Base-by-base conservation (phyloP, 129 eudicot species). In the Escallonia rubra region DNA sequence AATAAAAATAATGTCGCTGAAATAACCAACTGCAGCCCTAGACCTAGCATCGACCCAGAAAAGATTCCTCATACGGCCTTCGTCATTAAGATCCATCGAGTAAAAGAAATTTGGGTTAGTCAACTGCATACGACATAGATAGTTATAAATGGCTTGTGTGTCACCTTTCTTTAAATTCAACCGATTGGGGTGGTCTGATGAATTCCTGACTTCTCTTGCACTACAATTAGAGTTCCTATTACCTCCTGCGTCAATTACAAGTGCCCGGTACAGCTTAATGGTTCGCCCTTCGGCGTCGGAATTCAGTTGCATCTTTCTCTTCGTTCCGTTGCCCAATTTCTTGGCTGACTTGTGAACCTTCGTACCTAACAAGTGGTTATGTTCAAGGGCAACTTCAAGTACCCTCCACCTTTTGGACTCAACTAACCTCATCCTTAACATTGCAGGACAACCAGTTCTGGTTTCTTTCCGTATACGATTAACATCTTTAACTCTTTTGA, bases 371-470 rank as follows among this genome's bases (percentile, higher is more conserved):
- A 83, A 61, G 73, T 91, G 97, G 75, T 91, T 91, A 85, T 91
- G 97, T 13, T 91, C 94, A 2, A 87, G 87, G 46, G 78, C 43
- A 67, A 87, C 97, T 81, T 91, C 97, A 14, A 87, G 85, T 59
- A 91, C 66, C 60, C 97, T 85, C 96, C 96, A 87, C 69, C 97
- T 85, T 73, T 78, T 91, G 0, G 96, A 91, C 56, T 88, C 94
- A 39, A 81, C 86, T 69, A 91, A 75, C 69, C 92, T 81, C 96
- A 91, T 81, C 60, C 97, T 83, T 65, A 91, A 64, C 97, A 91
- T 91, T 61, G 90, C 97, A 54, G 93, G 96, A 79, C 97, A 91
- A 59, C 97, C 97, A 1, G 96, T 91, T 75, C 97, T 78, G 15
- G 97, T 87, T 83, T 91, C 97, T 77, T 83, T 87, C 50, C 97